Evolutionary conservation across 2,329 filamentous ascomycete species (phyloP), one percentile per base, ranked within the genome.

Genomic region (Magnaporthiopsis incrustans): DNA sequence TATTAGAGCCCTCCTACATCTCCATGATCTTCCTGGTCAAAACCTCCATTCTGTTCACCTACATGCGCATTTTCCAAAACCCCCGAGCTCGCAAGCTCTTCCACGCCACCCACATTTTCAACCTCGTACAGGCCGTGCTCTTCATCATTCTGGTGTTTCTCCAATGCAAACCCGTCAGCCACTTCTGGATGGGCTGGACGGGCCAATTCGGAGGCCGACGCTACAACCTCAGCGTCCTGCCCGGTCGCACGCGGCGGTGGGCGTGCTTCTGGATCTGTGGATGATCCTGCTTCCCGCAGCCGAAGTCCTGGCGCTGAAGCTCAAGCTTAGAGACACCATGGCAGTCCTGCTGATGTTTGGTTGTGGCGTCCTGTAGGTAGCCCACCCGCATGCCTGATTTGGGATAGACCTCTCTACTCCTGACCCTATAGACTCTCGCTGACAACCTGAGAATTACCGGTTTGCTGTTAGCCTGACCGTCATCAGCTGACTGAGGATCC

Each of bases 161-260:
- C 14, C 60, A 62, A 50, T 57, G 60, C 27, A 44, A 14, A 27
- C 60, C 60, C 10, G 18, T 62, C 15, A 53, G 25, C 50, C 60
- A 62, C 30, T 62, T 62, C 44, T 62, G 60, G 60, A 18, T 57
- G 22, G 61, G 30, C 8, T 57, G 61, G 50, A 57, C 50, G 14
- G 61, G 61, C 4, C 22, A 32, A 2, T 18, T n/a, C 50, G 8
- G 18, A n/a, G 61, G 61, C 5, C 53, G 30, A 25, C 63, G 64
- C 61, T 62, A 57, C 50, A 38, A 60, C 32, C 60, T 65, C 58
- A 61, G 60, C 53, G 56, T 33, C 38, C 50, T 63, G 50, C 64
- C 64, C 25, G 53, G 32, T 44, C 44, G 32, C 61, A 62, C 27
- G 50, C 61, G 15, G 27, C 30, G 8, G 10, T 62, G n/a, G 61